Evolutionary conservation across 148 eudicot species (phyloP), one percentile per base, ranked within the genome.

Genomic region (Drosera capensis): DNA sequence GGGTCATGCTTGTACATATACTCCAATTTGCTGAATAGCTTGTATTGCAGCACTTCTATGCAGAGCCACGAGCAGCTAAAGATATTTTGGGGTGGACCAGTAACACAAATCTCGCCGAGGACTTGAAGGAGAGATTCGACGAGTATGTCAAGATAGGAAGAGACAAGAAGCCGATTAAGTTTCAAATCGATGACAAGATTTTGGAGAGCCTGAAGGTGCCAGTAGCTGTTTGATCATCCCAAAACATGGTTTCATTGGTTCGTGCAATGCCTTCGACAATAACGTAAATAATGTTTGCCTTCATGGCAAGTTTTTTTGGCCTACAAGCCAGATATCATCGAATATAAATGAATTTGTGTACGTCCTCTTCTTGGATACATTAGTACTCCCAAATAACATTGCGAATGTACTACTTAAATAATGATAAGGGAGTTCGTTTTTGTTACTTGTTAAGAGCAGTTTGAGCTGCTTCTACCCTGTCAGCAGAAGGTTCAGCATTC

Each of bases 111-210:
- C 83, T 87, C 19, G 72, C 90, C 0, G 86, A 65, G 37, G 96
- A 87, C 66, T 61, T 87, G 49, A 87, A 83, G 52, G 96, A 87
- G 69, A 52, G 96, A 48, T 87, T 43, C 13, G 83, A 74, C 5
- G 96, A 87, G 77, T 87, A 82, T 58, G 90, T 82, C 19, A 79
- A 77, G 73, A 87, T 87, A 14, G 96, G 96, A 19, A 72, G 96
- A 58, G 96, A 87, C 74, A 82, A 77, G 71, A 83, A 82, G 58
- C 49, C 66, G 1, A 66, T 83, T 30, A 56, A 80, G 43, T 87
- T 87, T 29, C 94, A 87, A 49, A 7, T 71, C 3, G 96, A 87
- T 53, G 94, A 87, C 44, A 82, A 79, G 74, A 87, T 87, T 46
- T 52, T 87, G 0, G 83, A 75, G 52, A 49, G 94, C 29, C 55